Evolutionary conservation across 805 yeast species (phyloP).

Genomic region (Blastobotrys parvus): DNA sequence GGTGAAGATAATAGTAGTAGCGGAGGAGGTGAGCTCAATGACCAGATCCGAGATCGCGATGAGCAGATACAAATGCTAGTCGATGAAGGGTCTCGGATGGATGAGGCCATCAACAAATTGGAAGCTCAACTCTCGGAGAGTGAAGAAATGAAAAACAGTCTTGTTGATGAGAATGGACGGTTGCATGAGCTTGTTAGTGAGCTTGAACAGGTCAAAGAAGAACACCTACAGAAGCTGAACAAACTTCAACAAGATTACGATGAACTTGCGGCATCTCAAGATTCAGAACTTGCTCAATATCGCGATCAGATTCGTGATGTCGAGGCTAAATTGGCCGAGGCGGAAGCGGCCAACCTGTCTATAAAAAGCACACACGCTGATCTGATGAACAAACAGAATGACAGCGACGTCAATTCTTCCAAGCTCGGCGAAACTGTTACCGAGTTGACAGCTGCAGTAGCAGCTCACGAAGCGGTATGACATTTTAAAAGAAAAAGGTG

Average conservation of each 20-base stretch:
- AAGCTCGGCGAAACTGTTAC: not conserved
- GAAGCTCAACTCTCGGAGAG: conserved; percentile 21
- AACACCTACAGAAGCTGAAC: not conserved
- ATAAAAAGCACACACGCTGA: conserved; percentile 1
- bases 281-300: conserved; percentile 1
- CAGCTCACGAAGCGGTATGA: not conserved
- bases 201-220: conserved; percentile 11
- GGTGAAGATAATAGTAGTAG: not conserved
- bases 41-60: conserved; percentile 24
- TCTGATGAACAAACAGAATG: not conserved
- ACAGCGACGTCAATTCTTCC: not conserved
- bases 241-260: not conserved
- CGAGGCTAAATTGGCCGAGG: conserved; percentile 1
- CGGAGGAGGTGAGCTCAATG: conserved; percentile 1
- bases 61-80: conserved; percentile 38
- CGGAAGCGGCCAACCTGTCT: conserved; percentile 1
- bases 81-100: conserved; percentile 44
- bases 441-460: not conserved
- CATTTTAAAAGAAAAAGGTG: no score
- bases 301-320: conserved; percentile 3
- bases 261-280: not conserved
- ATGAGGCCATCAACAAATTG: conserved; percentile 25
- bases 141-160: conserved; percentile 18
- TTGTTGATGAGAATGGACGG: conserved; percentile 23
- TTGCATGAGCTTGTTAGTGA: conserved; percentile 23